These are phyloP conservation scores for Mycena epipterygia DNA, from an alignment of 768 basidiomycete genomes.

Conservation along the genomic window DNA sequence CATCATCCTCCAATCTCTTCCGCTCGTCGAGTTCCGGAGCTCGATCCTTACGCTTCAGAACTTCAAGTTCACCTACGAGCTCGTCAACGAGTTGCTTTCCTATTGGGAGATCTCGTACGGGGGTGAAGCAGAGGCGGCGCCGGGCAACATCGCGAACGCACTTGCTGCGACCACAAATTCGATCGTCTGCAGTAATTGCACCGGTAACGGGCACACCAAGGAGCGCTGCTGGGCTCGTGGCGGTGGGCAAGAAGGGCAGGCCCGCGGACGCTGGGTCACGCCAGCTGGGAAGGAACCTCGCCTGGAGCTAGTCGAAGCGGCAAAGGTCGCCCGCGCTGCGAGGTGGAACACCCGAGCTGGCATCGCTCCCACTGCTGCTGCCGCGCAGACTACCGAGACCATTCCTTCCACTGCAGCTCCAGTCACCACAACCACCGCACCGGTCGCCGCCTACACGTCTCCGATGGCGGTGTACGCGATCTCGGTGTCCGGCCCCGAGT, in stretches of 20 bases:
- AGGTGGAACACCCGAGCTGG: neutral
- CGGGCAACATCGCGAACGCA: neutral
- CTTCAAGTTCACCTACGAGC: neutral
- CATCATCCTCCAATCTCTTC: slow-evolving; percentile 5
- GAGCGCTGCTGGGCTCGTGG: slow-evolving; percentile 4
- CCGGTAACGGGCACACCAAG: neutral
- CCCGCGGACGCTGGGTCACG: neutral
- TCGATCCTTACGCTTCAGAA: slow-evolving; percentile 4
- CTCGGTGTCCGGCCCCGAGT: neutral
- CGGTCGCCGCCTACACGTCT: neutral
- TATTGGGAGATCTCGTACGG: slow-evolving; percentile 10
- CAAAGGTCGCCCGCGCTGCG: neutral
- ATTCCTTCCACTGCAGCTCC: neutral
- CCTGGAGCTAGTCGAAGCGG: neutral
- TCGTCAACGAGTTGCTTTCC: neutral
- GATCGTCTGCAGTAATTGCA: neutral
- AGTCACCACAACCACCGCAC: no score
- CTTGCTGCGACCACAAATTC: neutral
- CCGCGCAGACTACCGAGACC: neutral
- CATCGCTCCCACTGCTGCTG: neutral
- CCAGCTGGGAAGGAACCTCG: slow-evolving; percentile 1
- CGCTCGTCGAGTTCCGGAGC: neutral
- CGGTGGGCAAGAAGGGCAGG: slow-evolving; percentile 2
- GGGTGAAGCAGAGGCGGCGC: neutral
- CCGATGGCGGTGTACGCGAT: neutral